Evolutionary conservation across 2,329 filamentous ascomycete genomes (phyloP), one percentile per base, ranked within the genome.

Genomic region (Rugonectria rugulosa): DNA sequence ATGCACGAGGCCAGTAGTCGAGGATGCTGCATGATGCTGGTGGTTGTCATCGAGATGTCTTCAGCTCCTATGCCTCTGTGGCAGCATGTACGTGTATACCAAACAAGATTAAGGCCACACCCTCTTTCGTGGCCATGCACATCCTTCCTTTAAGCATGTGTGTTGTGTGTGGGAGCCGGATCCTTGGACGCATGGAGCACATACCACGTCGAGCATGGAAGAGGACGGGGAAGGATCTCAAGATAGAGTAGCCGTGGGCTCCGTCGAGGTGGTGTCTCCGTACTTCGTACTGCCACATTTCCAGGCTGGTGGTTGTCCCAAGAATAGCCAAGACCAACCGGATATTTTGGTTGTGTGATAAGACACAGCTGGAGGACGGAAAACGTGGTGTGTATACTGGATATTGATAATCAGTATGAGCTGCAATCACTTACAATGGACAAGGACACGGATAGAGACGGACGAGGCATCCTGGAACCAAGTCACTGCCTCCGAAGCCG

Each of bases 311-410:
- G 34, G 24, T 50, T 40, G 40, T 12, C 51, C 60, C 58, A 62
- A 56, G 49, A 45, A 53, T 46, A 61, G 48, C 53, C 60, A 56
- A 48, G 54, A 49, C 29, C 21, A 27, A 23, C 21, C 41, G 27
- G 27, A 50, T 12, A 19, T 17, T 21, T 40, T 42, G 40, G 19
- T 29, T 34, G 3, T 34, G 27, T 34, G 47, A 42, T 50, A 50
- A 49, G 47, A 24, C 19, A 37, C 29, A n/a, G 26, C 19, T 26
- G 19, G 37, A 41, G 34, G 23, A 12, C 26, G 17, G 47, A 34
- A 20, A 9, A 20, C 21, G n/a, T n/a, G n/a, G n/a, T n/a, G n/a
- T n/a, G n/a, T n/a, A n/a, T n/a, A n/a, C n/a, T n/a, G n/a, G n/a
- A n/a, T n/a, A n/a, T n/a, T n/a, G n/a, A n/a, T n/a, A n/a, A n/a